These are phyloP conservation scores for Roridomyces roridus DNA, from an alignment of 768 basidiomycete species.

Conservation along the genomic window DNA sequence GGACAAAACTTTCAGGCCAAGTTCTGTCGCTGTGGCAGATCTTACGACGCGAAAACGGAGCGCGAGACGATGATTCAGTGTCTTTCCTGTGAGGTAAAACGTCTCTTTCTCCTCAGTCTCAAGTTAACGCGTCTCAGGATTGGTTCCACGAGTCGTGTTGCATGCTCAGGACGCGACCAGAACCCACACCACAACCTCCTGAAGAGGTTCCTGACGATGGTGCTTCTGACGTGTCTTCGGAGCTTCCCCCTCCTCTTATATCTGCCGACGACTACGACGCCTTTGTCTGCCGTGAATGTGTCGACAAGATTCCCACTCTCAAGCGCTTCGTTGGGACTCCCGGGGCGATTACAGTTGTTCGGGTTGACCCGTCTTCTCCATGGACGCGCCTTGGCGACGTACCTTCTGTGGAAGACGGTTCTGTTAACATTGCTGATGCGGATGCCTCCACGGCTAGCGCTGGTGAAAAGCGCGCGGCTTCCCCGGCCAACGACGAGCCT, in stretches of 20 bases:
- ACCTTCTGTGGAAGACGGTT: slow-evolving; percentile 12
- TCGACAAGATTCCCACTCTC: slow-evolving; percentile 57
- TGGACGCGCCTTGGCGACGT: slow-evolving; percentile 60
- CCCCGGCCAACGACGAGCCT: slow-evolving; percentile 34
- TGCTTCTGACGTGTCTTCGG: slow-evolving; percentile 65
- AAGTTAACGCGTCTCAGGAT: slow-evolving; percentile 55
- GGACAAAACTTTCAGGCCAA: slow-evolving; percentile 73
- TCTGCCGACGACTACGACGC: slow-evolving; percentile 74
- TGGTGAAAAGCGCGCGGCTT: slow-evolving; percentile 55
- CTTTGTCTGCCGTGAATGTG: slow-evolving; percentile 77
- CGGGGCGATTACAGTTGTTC: slow-evolving; percentile 71
- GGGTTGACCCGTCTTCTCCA: slow-evolving; percentile 46
- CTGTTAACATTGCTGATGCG: slow-evolving; percentile 35
- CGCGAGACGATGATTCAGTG: slow-evolving; percentile 91
- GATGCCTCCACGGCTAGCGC: slow-evolving; percentile 30
- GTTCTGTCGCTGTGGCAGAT: slow-evolving; percentile 78
- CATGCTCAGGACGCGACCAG: slow-evolving; percentile 73
- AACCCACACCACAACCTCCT: slow-evolving; percentile 50
- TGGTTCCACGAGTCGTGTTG: slow-evolving; percentile 94
- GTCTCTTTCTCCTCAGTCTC: slow-evolving; percentile 3
- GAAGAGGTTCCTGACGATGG: slow-evolving; percentile 44
- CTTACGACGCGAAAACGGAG: slow-evolving; percentile 78
- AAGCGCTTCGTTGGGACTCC: slow-evolving; percentile 70
- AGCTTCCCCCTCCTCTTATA: slow-evolving; percentile 71
- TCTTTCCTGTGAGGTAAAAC: slow-evolving; percentile 75